Percentiles rank a stretch among this genome's conserved stretches.
Evolutionary conservation across 225 moss, liverwort and hornwort species (phyloP).

Genomic region (Sphagnum tenellum): DNA sequence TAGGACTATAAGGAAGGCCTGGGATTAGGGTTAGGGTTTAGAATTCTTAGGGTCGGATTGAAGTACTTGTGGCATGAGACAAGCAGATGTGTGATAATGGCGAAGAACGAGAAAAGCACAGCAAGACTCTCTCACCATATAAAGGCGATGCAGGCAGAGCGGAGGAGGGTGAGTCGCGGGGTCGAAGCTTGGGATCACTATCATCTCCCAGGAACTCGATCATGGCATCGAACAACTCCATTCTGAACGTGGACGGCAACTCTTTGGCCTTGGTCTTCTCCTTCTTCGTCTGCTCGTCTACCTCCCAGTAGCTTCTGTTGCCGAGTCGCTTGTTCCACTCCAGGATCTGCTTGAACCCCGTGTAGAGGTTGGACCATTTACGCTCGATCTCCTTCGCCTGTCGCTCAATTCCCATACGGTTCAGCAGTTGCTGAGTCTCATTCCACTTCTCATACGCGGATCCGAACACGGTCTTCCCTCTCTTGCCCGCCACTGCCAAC

Average conservation of each 20-base stretch:
- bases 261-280: conserved; percentile 51
- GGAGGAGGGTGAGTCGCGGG: not conserved
- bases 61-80: no score
- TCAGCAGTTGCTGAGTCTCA: conserved; percentile 28
- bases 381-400: conserved; percentile 53
- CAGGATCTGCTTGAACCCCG: conserved; percentile 45
- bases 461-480: conserved; percentile 39
- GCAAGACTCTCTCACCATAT: not conserved
- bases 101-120: not conserved
- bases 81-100: no score
- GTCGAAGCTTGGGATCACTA: not conserved
- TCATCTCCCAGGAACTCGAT: conserved; percentile 44
- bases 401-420: conserved; percentile 33
- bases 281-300: conserved; percentile 40
- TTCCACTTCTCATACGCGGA: conserved; percentile 52
- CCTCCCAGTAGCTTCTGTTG: conserved; percentile 37
- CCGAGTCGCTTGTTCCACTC: conserved; percentile 45
- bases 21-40: no score
- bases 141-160: not conserved
- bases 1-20: no score
- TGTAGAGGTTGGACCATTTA: conserved; percentile 52
- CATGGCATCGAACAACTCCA: conserved; percentile 45
- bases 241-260: conserved; percentile 39
- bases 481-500: conserved; percentile 39
- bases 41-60: no score